A percentile compares a stretch with the other conserved stretches of the same genome.
Conservation (phyloP, 108 stramenopile genomes). For the Fragilaria crotonensis region DNA sequence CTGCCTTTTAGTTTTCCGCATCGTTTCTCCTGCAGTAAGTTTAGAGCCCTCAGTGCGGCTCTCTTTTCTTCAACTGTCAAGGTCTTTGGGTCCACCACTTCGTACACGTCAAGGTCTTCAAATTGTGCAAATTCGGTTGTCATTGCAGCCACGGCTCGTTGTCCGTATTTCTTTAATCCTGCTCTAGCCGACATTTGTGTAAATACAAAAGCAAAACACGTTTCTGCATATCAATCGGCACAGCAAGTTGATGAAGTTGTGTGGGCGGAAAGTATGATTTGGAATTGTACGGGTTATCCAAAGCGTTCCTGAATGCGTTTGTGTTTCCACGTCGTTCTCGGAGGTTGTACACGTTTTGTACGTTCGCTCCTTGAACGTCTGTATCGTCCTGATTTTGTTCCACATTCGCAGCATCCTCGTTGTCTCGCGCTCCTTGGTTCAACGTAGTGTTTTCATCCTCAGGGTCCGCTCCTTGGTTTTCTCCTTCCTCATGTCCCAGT, state of each 20-base stretch:
- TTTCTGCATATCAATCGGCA: background rate
- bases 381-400: too few relatives aligned
- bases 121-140: constrained; percentile 4
- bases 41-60: constrained; percentile 20
- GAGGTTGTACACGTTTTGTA: constrained; percentile 5
- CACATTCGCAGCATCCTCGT: too few relatives aligned
- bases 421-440: too few relatives aligned
- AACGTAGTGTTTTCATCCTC: too few relatives aligned
- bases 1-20: constrained; percentile 9
- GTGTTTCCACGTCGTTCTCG: background rate
- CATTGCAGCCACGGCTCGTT: background rate
- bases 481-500: too few relatives aligned
- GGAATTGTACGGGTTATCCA: too few relatives aligned
- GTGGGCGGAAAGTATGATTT: too few relatives aligned
- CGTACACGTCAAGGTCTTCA: constrained; percentile 9
- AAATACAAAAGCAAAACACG: background rate
- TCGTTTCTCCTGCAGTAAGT: constrained; percentile 30
- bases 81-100: constrained; percentile 5
- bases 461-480: too few relatives aligned
- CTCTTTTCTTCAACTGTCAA: constrained; percentile 19
- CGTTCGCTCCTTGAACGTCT: too few relatives aligned
- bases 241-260: too few relatives aligned
- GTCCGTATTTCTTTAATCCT: constrained; percentile 6
- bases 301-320: too few relatives aligned
- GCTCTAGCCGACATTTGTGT: constrained; percentile 8